These are phyloP conservation scores for Brasilioporus rufonigricans DNA, from an alignment of 768 basidiomycete genomes.

Conservation along the genomic window DNA sequence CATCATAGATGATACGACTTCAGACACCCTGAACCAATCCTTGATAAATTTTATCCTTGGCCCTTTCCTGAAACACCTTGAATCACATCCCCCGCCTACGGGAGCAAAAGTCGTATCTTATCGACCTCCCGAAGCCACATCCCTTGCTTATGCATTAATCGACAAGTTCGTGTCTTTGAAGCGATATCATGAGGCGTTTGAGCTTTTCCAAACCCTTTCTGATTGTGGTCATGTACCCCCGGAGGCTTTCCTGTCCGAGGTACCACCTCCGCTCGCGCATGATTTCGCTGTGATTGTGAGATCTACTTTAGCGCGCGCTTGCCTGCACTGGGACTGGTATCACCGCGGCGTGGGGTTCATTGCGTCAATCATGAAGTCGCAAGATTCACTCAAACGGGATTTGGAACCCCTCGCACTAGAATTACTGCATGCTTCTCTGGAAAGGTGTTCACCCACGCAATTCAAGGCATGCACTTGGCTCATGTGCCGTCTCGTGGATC, in stretches of 20 bases:
- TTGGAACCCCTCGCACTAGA: slow-evolving; percentile 41
- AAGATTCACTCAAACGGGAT: slow-evolving; percentile 19
- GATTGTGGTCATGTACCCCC: slow-evolving; percentile 44
- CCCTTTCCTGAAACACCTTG: slow-evolving; percentile 31
- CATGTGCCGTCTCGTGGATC: slow-evolving; percentile 38
- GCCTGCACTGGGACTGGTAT: slow-evolving; percentile 55
- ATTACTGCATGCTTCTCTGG: slow-evolving; percentile 42
- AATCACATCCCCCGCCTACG: slow-evolving; percentile 23
- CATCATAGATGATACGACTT: slow-evolving; percentile 16
- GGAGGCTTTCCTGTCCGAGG: slow-evolving; percentile 42
- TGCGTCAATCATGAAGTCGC: slow-evolving; percentile 25
- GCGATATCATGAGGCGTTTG: slow-evolving; percentile 37
- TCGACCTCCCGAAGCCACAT: slow-evolving; percentile 37
- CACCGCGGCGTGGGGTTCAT: slow-evolving; percentile 41
- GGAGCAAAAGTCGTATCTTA: slow-evolving; percentile 34
- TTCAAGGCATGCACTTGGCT: slow-evolving; percentile 41
- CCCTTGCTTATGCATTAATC: slow-evolving; percentile 42
- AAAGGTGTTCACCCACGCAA: slow-evolving; percentile 34
- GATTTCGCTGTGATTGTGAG: slow-evolving; percentile 49
- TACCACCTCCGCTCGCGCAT: slow-evolving; percentile 27
- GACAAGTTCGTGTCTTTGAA: slow-evolving; percentile 39
- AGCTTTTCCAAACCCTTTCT: slow-evolving; percentile 50
- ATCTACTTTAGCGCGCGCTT: slow-evolving; percentile 48
- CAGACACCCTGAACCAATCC: slow-evolving; percentile 18
- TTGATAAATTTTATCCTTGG: slow-evolving; percentile 29